phyloP scores from a whole-genome alignment of 306 rosid species.

The Myrica gale region DNA sequence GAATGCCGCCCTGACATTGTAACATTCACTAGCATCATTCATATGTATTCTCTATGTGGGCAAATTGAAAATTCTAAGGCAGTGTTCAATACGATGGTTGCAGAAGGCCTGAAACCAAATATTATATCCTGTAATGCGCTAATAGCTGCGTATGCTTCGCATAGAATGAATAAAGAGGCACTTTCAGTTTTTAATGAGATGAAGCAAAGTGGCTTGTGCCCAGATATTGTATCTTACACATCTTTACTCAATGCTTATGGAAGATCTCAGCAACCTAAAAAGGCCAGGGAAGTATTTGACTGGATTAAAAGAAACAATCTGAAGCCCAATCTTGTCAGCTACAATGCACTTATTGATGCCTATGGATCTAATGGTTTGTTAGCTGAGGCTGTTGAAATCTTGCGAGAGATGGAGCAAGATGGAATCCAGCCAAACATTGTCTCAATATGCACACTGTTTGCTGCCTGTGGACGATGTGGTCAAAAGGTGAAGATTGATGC shows the following conservation, averaged over 20 bases:
- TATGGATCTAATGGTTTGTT: conserved; percentile 85
- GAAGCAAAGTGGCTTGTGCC: conserved; percentile 56
- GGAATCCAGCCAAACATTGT: conserved; percentile 84
- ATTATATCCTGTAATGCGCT: conserved; percentile 72
- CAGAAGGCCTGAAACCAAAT: conserved; percentile 83
- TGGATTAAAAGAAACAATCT: conserved; percentile 61
- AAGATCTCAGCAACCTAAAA: conserved; percentile 69
- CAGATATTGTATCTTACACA: conserved; percentile 90
- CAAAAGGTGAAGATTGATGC: conserved; percentile 82
- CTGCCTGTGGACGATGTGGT: conserved; percentile 86
- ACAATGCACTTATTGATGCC: conserved; percentile 86
- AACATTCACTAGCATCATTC: conserved; percentile 82
- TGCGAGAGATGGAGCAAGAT: conserved; percentile 87
- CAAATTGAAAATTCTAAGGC: conserved; percentile 75
- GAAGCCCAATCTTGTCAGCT: conserved; percentile 83
- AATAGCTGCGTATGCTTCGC: conserved; percentile 84
- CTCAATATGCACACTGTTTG: conserved; percentile 83
- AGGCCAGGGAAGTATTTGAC: conserved; percentile 65
- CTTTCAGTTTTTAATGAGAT: conserved; percentile 61
- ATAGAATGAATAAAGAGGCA: conserved; percentile 73
- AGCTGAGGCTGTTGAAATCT: conserved; percentile 66
- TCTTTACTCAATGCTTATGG: conserved; percentile 88
- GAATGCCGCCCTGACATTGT: conserved; percentile 83
- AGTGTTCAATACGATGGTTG: conserved; percentile 67
- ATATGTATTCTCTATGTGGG: conserved; percentile 73